Percentiles rank a stretch among this genome's conserved stretches.
These are phyloP conservation scores for Patellaria atrata DNA, from an alignment of 495 filamentous ascomycete species.

Conservation along the genomic window DNA sequence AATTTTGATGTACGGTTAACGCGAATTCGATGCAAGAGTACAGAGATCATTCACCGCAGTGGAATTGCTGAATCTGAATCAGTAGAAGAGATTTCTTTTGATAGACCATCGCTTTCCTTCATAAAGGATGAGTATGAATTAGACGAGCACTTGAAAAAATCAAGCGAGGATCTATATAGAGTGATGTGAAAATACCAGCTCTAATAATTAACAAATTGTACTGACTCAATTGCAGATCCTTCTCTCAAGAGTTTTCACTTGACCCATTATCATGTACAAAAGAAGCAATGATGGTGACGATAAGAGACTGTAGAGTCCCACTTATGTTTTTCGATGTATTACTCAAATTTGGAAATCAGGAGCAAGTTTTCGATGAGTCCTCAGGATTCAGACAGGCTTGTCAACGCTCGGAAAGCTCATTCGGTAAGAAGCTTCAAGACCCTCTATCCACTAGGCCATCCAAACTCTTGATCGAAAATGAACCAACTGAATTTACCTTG, in stretches of 20 bases:
- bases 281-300: slow-evolving; percentile 1
- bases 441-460: not conserved
- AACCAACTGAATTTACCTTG: too few species aligned
- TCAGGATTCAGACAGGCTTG: slow-evolving; percentile 2
- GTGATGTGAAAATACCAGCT: too few species aligned
- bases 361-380: slow-evolving; percentile 9
- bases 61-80: too few species aligned
- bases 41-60: too few species aligned
- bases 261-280: slow-evolving; percentile 3
- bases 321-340: slow-evolving; percentile 8
- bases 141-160: not conserved
- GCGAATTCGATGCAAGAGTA: too few species aligned
- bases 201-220: too few species aligned
- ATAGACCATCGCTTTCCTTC: too few species aligned
- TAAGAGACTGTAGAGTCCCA: not conserved
- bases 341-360: slow-evolving; percentile 9
- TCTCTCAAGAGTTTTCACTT: slow-evolving; percentile 3
- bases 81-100: too few species aligned
- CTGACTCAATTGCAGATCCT: slow-evolving; percentile 1
- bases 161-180: not conserved
- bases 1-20: too few species aligned
- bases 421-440: slow-evolving; percentile 1
- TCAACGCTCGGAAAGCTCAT: slow-evolving; percentile 1
- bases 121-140: slow-evolving; percentile 1
- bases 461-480: too few species aligned